Conservation (phyloP, 2,329 filamentous ascomycete species). For the Cordyceps farinosa region DNA sequence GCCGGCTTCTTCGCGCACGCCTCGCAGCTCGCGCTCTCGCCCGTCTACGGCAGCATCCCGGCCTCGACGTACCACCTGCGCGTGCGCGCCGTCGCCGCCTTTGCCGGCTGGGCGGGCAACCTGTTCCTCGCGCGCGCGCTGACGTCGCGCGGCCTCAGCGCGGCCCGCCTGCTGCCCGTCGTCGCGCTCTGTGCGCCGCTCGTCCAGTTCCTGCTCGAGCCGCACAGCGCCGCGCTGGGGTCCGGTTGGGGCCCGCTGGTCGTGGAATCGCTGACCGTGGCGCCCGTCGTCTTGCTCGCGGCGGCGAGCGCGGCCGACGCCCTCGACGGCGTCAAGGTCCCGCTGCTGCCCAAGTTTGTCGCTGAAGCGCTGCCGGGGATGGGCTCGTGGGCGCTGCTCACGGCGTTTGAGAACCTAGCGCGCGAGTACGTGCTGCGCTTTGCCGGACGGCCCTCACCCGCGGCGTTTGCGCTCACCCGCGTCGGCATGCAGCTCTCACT, state of each 20-base stretch:
- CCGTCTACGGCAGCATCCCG: slow-evolving; percentile 84
- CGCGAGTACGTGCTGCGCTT: slow-evolving; percentile 13
- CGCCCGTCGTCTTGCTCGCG: slow-evolving; percentile 63
- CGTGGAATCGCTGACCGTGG: slow-evolving; percentile 70
- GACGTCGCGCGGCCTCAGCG: slow-evolving; percentile 36
- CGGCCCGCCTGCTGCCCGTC: slow-evolving; percentile 60
- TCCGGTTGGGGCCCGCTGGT: slow-evolving; percentile 69
- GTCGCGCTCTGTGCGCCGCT: slow-evolving; percentile 72
- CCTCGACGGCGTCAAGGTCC: slow-evolving; percentile 59
- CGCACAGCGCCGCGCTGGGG: slow-evolving; percentile 62
- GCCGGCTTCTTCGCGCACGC: slow-evolving; percentile 62
- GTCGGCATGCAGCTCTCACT: slow-evolving; percentile 69
- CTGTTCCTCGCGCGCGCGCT: slow-evolving; percentile 44
- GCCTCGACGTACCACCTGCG: slow-evolving; percentile 67
- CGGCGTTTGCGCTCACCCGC: slow-evolving; percentile 62
- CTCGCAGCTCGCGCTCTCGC: slow-evolving; percentile 74
- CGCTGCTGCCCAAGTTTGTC: slow-evolving; percentile 51
- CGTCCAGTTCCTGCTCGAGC: slow-evolving; percentile 68
- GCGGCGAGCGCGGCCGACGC: slow-evolving; percentile 60
- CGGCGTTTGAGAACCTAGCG: slow-evolving; percentile 37
- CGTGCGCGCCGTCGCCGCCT: slow-evolving; percentile 62
- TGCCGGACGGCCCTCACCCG: slow-evolving; percentile 20
- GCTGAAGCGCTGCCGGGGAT: slow-evolving; percentile 64
- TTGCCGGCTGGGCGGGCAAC: slow-evolving; percentile 70
- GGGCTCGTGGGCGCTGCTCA: slow-evolving; percentile 63